These are phyloP conservation scores for Babesia bovis DNA, from an alignment of 169 alveolate species.

Conservation along the genomic window DNA sequence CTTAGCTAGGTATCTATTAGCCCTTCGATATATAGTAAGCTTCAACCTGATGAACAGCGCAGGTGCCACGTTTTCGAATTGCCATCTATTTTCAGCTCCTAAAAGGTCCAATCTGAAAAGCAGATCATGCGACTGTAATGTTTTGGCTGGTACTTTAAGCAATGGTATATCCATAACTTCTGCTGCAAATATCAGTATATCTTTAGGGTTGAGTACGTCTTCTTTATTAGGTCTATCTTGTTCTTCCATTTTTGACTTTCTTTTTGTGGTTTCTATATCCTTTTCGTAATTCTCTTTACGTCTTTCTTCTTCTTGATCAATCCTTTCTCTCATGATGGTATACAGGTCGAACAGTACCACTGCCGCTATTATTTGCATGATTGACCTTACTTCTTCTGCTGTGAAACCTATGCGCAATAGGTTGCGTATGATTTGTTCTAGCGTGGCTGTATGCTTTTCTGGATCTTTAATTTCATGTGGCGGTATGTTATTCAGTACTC, in stretches of 20 bases:
- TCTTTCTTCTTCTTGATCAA: neutral
- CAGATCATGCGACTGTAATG: conserved; percentile 30
- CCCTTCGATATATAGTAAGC: conserved; percentile 40
- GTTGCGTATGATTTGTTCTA: conserved; percentile 4
- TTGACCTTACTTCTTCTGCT: conserved; percentile 24
- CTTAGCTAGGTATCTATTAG: conserved; percentile 15
- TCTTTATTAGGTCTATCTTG: neutral
- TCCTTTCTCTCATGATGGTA: neutral
- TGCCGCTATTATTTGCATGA: conserved; percentile 30
- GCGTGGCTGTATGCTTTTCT: conserved; percentile 3
- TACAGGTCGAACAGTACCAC: conserved; percentile 35
- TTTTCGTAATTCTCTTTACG: neutral
- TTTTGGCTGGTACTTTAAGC: conserved; percentile 10
- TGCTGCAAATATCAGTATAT: conserved; percentile 33
- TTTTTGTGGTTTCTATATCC: neutral
- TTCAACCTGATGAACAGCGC: conserved; percentile 48
- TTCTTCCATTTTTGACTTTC: neutral
- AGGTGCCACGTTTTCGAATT: conserved; percentile 27
- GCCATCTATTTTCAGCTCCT: neutral
- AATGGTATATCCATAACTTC: conserved; percentile 30
- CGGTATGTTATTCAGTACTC: conserved; percentile 36
- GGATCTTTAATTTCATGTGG: conserved; percentile 36
- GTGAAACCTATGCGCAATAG: conserved; percentile 44
- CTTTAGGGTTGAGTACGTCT: conserved; percentile 26
- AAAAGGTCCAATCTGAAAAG: conserved; percentile 38